Percentiles rank a stretch among this genome's conserved stretches.
Conservation (phyloP, 1,139 yeast species). For the Schizosaccharomyces versatilis region DNA sequence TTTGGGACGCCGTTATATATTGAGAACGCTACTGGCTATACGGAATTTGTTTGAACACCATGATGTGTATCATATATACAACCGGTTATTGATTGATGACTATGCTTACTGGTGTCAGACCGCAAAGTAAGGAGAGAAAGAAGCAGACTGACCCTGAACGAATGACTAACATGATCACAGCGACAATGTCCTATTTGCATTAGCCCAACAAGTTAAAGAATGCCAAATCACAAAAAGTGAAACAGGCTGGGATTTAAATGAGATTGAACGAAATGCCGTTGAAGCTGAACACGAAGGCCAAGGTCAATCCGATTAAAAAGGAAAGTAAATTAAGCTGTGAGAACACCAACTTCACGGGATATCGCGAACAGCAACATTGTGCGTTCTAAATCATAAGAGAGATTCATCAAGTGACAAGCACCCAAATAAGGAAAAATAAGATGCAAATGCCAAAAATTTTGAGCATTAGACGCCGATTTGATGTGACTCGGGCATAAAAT, state of each 20-base stretch:
- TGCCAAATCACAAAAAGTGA: not conserved
- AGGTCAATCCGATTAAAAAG: not conserved
- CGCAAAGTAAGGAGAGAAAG: conserved; percentile 17
- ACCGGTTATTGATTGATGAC: conserved; percentile 60
- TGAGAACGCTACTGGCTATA: conserved; percentile 35
- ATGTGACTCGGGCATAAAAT: conserved; percentile 69
- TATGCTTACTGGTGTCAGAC: conserved; percentile 56
- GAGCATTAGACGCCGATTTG: conserved; percentile 77
- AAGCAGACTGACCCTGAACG: not conserved
- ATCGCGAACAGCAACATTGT: not conserved
- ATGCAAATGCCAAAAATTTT: conserved; percentile 76
- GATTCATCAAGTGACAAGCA: conserved; percentile 13
- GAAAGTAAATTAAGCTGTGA: not conserved
- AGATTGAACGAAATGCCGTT: not conserved
- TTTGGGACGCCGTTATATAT: conserved; percentile 45
- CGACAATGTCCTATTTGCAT: not conserved
- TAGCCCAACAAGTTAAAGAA: not conserved
- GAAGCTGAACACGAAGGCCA: not conserved
- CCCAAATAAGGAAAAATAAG: conserved; percentile 15
- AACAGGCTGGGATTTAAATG: not conserved
- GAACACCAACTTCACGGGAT: not conserved
- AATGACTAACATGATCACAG: not conserved
- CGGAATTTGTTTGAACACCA: conserved; percentile 63
- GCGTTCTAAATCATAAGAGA: not conserved
- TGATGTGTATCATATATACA: conserved; percentile 75